Conservation (phyloP, 352 stramenopile genomes). For the Globisporangium cederbergense region DNA sequence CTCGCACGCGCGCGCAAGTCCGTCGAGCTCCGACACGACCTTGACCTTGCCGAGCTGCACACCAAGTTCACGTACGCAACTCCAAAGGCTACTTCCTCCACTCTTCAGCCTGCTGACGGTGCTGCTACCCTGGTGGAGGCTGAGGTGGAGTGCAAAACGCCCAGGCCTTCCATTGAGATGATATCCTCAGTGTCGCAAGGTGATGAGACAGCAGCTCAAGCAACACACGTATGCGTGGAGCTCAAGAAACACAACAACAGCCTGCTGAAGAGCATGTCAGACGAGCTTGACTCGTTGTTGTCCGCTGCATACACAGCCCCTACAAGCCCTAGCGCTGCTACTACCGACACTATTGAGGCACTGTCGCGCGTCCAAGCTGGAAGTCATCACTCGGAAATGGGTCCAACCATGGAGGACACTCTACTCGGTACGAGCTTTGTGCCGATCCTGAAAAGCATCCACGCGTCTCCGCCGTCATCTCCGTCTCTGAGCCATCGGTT, state of each 20-base stretch:
- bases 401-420: not conserved
- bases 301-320: not conserved
- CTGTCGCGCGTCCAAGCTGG: not conserved
- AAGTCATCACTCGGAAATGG: not conserved
- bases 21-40: constrained; percentile 16
- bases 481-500: not conserved
- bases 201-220: not conserved
- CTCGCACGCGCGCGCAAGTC: constrained; percentile 37
- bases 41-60: not conserved
- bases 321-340: not conserved
- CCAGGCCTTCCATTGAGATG: not conserved
- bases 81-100: not conserved
- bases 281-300: constrained; percentile 3
- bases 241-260: not conserved
- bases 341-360: not conserved
- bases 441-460: not conserved
- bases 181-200: not conserved
- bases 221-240: not conserved
- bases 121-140: not conserved
- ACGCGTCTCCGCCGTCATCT: not conserved
- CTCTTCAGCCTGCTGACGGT: not conserved
- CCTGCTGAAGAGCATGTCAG: constrained; percentile 1
- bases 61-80: not conserved
- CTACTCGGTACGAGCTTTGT: not conserved
- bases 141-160: not conserved